These are phyloP conservation scores for Pythium rhizo-oryzae DNA, from an alignment of 352 stramenopile genomes.

Conservation along the genomic window DNA sequence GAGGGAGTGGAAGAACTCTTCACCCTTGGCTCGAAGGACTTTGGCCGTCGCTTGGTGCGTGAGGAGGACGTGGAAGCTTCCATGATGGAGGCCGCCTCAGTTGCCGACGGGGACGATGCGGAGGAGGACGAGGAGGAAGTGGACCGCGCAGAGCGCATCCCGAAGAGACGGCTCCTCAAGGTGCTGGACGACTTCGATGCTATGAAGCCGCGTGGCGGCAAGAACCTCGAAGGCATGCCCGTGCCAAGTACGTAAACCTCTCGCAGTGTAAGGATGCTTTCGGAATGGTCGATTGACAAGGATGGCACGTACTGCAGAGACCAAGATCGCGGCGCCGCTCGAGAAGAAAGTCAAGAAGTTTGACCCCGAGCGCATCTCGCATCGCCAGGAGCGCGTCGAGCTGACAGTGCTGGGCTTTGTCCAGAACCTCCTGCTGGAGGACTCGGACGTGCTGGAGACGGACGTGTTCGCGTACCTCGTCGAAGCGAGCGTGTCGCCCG, in stretches of 20 bases:
- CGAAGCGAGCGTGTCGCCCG: conserved; percentile 70
- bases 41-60: conserved; percentile 43
- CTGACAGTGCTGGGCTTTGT: conserved; percentile 68
- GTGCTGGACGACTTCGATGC: conserved; percentile 66
- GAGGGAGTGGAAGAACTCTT: conserved; percentile 78
- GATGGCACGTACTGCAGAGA: conserved; percentile 40
- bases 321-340: conserved; percentile 65
- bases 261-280: not conserved
- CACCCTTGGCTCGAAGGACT: conserved; percentile 55
- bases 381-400: conserved; percentile 75
- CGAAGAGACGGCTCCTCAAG: conserved; percentile 70
- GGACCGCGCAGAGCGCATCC: conserved; percentile 71
- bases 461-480: conserved; percentile 73
- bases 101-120: conserved; percentile 18
- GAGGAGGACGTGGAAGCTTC: conserved; percentile 9
- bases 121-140: conserved; percentile 49
- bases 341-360: conserved; percentile 72
- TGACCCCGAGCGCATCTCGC: conserved; percentile 65
- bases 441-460: conserved; percentile 57
- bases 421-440: conserved; percentile 66
- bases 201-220: conserved; percentile 36
- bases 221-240: conserved; percentile 56
- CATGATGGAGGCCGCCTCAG: conserved; percentile 5
- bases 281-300: not conserved
- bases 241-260: conserved; percentile 44